Percentiles rank a stretch among this genome's conserved stretches.
Evolutionary conservation across 2,329 filamentous ascomycete genomes (phyloP).

Genomic region (Mycocentrospora acerina): DNA sequence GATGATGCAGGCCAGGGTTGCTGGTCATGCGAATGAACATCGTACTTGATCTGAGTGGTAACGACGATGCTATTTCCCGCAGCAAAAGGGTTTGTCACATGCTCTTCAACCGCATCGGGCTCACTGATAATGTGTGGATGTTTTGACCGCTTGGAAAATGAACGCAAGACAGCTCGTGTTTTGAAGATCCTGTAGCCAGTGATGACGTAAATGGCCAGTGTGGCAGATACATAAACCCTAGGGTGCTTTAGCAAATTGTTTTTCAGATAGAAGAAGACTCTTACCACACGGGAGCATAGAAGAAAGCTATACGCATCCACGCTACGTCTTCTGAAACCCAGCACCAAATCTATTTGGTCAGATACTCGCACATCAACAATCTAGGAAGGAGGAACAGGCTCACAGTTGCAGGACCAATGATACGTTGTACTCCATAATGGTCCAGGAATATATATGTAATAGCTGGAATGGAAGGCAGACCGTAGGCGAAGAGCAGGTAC

Average conservation of each 20-base stretch:
- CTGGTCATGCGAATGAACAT: constrained; percentile 48
- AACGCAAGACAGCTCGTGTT: constrained; percentile 59
- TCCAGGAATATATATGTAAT: constrained; percentile 67
- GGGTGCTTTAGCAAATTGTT: constrained; percentile 7
- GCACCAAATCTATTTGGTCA: constrained; percentile 67
- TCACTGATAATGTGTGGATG: constrained; percentile 4
- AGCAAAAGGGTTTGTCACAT: constrained; percentile 49
- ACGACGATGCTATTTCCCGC: constrained; percentile 44
- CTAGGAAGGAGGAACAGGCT: constrained; percentile 12
- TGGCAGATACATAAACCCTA: constrained; percentile 59
- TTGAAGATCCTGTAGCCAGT: constrained; percentile 68
- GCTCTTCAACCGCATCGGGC: constrained; percentile 1
- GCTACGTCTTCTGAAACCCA: constrained; percentile 72
- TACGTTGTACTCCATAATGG: constrained; percentile 53
- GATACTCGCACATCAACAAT: neutral
- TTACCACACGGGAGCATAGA: constrained; percentile 73
- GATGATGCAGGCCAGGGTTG: constrained; percentile 6
- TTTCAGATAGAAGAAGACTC: neutral
- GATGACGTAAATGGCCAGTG: constrained; percentile 65
- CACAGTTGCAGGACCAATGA: constrained; percentile 72
- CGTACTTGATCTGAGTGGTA: constrained; percentile 67
- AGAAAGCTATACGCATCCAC: constrained; percentile 70
- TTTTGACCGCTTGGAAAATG: constrained; percentile 16
- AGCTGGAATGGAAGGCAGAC: constrained; percentile 69
- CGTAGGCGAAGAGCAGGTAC: constrained; percentile 71